These are phyloP conservation scores for Aspergillus panamensis DNA, from an alignment of 495 filamentous ascomycete species.

Conservation along the genomic window DNA sequence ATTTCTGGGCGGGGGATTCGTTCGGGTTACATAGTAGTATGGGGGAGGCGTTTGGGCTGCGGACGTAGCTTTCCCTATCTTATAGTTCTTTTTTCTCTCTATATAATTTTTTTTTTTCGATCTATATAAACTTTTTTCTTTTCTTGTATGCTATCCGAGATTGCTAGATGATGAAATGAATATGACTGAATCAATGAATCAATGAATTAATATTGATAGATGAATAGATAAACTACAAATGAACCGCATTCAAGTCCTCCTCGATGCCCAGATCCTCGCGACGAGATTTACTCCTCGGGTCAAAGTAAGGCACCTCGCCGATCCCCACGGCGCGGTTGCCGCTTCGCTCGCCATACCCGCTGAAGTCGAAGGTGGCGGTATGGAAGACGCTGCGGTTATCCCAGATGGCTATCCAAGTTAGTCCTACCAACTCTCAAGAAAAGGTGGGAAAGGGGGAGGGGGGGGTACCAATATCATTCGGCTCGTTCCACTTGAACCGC, in stretches of 20 bases:
- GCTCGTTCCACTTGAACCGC: constrained; percentile 54
- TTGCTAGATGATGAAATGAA: too few relatives aligned
- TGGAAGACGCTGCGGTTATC: constrained; percentile 70
- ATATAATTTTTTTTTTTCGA: neutral
- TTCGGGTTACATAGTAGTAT: constrained; percentile 11
- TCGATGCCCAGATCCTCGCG: constrained; percentile 34
- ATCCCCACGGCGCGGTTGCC: constrained; percentile 61
- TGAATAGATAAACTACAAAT: constrained; percentile 20
- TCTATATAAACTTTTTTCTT: neutral
- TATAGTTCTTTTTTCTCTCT: too few relatives aligned
- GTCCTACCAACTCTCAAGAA: neutral
- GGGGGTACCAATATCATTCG: constrained; percentile 49
- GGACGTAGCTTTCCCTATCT: too few relatives aligned
- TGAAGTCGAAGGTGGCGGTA: constrained; percentile 64
- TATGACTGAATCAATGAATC: too few relatives aligned
- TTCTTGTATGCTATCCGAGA: neutral
- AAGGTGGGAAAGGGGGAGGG: neutral
- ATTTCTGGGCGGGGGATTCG: constrained; percentile 19
- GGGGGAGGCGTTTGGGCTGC: constrained; percentile 10
- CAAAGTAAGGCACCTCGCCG: constrained; percentile 65
- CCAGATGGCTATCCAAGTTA: constrained; percentile 57
- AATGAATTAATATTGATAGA: too few relatives aligned
- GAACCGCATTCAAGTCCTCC: constrained; percentile 21
- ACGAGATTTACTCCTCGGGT: constrained; percentile 40
- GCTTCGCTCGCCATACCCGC: constrained; percentile 53